A percentile compares a stretch with the other conserved stretches of the same genome.
These are phyloP conservation scores for Laetiporus sulphureus DNA, from an alignment of 1,284 basidiomycete genomes.

Conservation along the genomic window DNA sequence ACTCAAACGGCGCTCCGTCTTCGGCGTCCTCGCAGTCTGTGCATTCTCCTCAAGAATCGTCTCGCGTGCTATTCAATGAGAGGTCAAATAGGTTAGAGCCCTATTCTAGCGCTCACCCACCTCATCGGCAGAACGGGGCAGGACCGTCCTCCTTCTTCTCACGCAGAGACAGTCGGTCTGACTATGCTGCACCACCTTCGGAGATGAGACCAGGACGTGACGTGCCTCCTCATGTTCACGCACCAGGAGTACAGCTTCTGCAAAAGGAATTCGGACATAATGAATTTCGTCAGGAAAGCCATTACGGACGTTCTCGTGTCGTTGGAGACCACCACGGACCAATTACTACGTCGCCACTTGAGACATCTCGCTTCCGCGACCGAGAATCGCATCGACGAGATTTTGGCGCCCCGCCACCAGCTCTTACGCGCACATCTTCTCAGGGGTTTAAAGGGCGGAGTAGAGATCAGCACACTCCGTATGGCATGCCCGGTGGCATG, in stretches of 20 bases:
- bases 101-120: conserved; percentile 40
- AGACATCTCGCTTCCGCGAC: conserved; percentile 17
- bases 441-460: conserved; percentile 13
- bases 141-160: conserved; percentile 26
- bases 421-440: conserved; percentile 11
- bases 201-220: conserved; percentile 42
- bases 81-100: conserved; percentile 81
- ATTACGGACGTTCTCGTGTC: conserved; percentile 15
- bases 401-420: conserved; percentile 3
- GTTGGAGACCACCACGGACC: conserved; percentile 16
- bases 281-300: conserved; percentile 4
- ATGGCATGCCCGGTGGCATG: conserved; percentile 3
- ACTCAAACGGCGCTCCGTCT: conserved; percentile 29
- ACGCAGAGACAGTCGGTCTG: conserved; percentile 40
- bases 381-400: conserved; percentile 18
- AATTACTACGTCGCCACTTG: conserved; percentile 9
- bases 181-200: conserved; percentile 32
- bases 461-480: conserved; percentile 13
- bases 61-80: conserved; percentile 85
- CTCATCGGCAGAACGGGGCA: conserved; percentile 25
- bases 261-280: conserved; percentile 43
- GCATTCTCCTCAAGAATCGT: conserved; percentile 44
- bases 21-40: conserved; percentile 34
- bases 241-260: conserved; percentile 39
- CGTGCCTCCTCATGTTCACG: conserved; percentile 33